Evolutionary conservation across 2,329 filamentous ascomycete genomes (phyloP).

Genomic region (Tetracladium maxilliforme): DNA sequence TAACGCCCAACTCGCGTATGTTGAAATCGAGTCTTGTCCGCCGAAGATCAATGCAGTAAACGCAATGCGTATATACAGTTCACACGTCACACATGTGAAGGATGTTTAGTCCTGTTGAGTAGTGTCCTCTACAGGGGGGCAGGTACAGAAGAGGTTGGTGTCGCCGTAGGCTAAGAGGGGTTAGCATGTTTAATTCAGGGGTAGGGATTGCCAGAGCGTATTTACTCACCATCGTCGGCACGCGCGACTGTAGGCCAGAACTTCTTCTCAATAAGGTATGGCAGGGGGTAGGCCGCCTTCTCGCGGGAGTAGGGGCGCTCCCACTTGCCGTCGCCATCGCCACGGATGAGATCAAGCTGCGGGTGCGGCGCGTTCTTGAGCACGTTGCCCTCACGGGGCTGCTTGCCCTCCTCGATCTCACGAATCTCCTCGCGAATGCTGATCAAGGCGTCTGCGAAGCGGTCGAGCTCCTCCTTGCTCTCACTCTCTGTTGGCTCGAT

Average conservation of each 20-base stretch:
- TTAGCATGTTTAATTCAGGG: constrained; percentile 5
- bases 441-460: constrained; percentile 83
- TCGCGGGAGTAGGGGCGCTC: constrained; percentile 67
- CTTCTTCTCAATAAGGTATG: constrained; percentile 84
- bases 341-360: constrained; percentile 60
- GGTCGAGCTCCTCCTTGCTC: constrained; percentile 80
- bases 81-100: too few relatives aligned
- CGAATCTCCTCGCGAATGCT: constrained; percentile 75
- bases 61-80: too few relatives aligned
- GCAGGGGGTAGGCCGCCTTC: constrained; percentile 74
- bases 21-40: too few relatives aligned
- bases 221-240: constrained; percentile 69
- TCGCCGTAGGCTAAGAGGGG: constrained; percentile 61
- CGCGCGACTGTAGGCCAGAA: constrained; percentile 87
- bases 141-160: constrained; percentile 88
- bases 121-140: constrained; percentile 73
- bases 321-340: too few relatives aligned
- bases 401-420: constrained; percentile 65
- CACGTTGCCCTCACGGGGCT: constrained; percentile 64
- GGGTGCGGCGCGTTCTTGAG: constrained; percentile 84
- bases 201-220: constrained; percentile 1
- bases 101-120: too few relatives aligned
- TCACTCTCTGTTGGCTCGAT: constrained; percentile 95
- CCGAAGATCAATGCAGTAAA: too few relatives aligned
- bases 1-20: too few relatives aligned